Percentiles rank a stretch among this genome's conserved stretches.
Evolutionary conservation across 441 rosid genomes (phyloP).

Genomic region (Rhodomyrtus psidioides): DNA sequence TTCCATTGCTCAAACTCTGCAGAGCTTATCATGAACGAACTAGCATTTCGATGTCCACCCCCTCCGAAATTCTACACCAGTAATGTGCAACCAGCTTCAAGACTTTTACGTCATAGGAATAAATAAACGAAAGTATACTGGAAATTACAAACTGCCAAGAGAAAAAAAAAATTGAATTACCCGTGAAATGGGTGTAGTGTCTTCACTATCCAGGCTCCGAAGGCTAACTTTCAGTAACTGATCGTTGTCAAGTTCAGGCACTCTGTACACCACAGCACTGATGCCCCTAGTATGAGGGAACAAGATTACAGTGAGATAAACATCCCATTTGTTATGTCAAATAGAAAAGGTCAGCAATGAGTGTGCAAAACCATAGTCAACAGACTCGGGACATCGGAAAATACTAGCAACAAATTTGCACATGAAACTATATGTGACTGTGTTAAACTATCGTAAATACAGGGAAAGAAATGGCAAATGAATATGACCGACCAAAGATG

Average conservation of each 20-base stretch:
- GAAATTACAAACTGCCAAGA: not conserved
- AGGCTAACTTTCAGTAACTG: constrained; percentile 54
- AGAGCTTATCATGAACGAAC: constrained; percentile 49
- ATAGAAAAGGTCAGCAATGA: not conserved
- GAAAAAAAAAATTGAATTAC: not conserved
- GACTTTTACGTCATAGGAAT: not conserved
- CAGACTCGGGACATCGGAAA: not conserved
- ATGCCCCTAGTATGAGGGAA: constrained; percentile 26
- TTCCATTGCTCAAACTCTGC: constrained; percentile 48
- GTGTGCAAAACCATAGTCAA: not conserved
- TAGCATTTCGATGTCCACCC: constrained; percentile 64
- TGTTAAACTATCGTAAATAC: not conserved
- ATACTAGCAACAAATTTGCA: not conserved
- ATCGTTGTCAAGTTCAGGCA: constrained; percentile 48
- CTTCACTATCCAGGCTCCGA: constrained; percentile 49
- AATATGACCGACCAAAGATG: not conserved
- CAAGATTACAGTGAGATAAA: not conserved
- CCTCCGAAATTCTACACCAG: constrained; percentile 42
- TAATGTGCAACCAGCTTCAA: not conserved
- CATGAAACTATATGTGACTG: not conserved
- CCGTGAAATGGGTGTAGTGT: constrained; percentile 47
- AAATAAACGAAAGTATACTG: not conserved
- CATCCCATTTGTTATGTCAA: not conserved
- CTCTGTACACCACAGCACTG: constrained; percentile 59
- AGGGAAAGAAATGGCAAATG: not conserved